phyloP scores from a whole-genome alignment of 768 basidiomycete species.

The Dendrothele bispora region DNA sequence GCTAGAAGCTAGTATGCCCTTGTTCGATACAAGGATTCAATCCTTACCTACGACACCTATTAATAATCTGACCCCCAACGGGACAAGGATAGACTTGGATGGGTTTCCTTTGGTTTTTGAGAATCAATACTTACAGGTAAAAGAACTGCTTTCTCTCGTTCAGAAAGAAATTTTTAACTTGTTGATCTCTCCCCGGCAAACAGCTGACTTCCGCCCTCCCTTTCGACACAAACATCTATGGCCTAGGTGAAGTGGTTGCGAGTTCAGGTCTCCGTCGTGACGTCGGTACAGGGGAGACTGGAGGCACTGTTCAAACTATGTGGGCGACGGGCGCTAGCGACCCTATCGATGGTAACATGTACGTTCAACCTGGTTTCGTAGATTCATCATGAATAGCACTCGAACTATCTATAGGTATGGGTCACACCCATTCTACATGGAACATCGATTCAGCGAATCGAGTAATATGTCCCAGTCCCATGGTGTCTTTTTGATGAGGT shows the following conservation, averaged over 20 bases:
- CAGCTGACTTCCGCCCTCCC: constrained; percentile 69
- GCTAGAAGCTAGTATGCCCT: too few species aligned
- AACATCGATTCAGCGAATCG: constrained; percentile 60
- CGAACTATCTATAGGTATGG: constrained; percentile 52
- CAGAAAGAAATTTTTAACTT: too few species aligned
- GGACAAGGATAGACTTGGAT: constrained; percentile 57
- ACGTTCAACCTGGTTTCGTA: constrained; percentile 21
- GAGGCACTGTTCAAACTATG: constrained; percentile 64
- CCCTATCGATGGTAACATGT: constrained; percentile 69
- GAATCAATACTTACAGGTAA: constrained; percentile 74
- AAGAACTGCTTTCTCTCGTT: too few species aligned
- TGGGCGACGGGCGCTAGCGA: constrained; percentile 67
- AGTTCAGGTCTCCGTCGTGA: constrained; percentile 69
- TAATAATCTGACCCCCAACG: constrained; percentile 47
- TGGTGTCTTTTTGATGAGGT: constrained; percentile 77
- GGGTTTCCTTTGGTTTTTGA: constrained; percentile 76
- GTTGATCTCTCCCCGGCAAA: too few species aligned
- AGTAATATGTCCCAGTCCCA: constrained; percentile 59
- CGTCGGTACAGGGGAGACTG: constrained; percentile 48
- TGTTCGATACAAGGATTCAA: constrained; percentile 69
- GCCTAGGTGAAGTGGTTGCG: constrained; percentile 71
- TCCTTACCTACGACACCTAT: constrained; percentile 64
- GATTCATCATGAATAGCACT: background rate
- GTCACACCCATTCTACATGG: constrained; percentile 68
- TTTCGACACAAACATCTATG: constrained; percentile 69